Conservation (phyloP, 805 yeast species). For the Lachancea cidri region DNA sequence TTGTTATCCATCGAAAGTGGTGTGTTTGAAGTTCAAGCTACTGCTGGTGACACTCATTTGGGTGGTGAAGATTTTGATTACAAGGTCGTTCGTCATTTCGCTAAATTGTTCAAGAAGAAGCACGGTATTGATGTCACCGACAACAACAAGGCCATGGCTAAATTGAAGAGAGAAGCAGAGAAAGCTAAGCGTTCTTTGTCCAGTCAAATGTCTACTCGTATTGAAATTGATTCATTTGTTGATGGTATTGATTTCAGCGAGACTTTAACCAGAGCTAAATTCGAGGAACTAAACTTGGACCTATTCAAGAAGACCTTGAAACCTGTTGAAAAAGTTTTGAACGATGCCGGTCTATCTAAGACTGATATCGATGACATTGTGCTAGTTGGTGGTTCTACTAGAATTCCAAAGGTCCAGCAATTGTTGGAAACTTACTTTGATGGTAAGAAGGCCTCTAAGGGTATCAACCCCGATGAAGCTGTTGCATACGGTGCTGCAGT, state of each 20-base stretch:
- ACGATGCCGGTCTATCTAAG: constrained; percentile 86
- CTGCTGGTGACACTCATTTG: constrained; percentile 94
- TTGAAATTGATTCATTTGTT: constrained; percentile 90
- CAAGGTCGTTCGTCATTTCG: constrained; percentile 82
- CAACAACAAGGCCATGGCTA: constrained; percentile 83
- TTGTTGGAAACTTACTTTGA: constrained; percentile 83
- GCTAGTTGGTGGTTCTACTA: constrained; percentile 97
- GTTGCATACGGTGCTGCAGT: constrained; percentile 99
- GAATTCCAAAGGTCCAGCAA: constrained; percentile 98
- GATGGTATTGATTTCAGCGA: constrained; percentile 96
- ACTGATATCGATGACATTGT: constrained; percentile 91
- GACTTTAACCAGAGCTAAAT: constrained; percentile 94
- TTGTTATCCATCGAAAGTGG: constrained; percentile 84
- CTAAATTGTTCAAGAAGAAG: constrained; percentile 87
- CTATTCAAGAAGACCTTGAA: constrained; percentile 90
- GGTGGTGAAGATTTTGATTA: constrained; percentile 97
- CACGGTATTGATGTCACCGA: constrained; percentile 75
- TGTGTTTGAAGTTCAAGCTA: constrained; percentile 87
- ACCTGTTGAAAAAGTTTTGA: constrained; percentile 93
- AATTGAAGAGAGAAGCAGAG: constrained; percentile 95
- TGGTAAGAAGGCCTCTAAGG: constrained; percentile 95
- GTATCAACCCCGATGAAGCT: constrained; percentile 99
- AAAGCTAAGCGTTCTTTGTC: constrained; percentile 96
- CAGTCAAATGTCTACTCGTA: constrained; percentile 90
- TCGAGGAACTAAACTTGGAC: constrained; percentile 92